Evolutionary conservation across 2,329 filamentous ascomycete species (phyloP).

Genomic region (Alternaria arborescens): DNA sequence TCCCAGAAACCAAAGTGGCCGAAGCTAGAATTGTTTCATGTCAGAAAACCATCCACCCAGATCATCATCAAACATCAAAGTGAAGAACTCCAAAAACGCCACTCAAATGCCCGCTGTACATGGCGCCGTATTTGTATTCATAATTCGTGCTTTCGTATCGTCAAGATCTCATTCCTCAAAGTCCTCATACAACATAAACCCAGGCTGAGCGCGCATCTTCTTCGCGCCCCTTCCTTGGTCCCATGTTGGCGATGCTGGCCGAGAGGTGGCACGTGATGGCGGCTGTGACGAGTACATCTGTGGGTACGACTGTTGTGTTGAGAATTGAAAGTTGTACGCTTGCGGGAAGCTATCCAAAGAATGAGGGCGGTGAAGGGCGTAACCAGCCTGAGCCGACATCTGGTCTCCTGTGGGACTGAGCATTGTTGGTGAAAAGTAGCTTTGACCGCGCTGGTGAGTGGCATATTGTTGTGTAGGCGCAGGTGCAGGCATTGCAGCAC

Average conservation of each 20-base stretch:
- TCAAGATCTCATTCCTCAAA: slow-evolving; percentile 22
- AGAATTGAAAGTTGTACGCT: slow-evolving; percentile 29
- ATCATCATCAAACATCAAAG: slow-evolving; percentile 6
- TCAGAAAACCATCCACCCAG: slow-evolving; percentile 1
- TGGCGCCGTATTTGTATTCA: slow-evolving; percentile 18
- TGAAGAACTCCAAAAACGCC: slow-evolving; percentile 22
- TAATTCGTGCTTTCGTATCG: slow-evolving; percentile 30
- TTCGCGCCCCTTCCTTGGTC: slow-evolving; percentile 35
- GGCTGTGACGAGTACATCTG: slow-evolving; percentile 39
- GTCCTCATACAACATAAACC: slow-evolving; percentile 32
- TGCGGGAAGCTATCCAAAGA: slow-evolving; percentile 38
- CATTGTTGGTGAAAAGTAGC: slow-evolving; percentile 31
- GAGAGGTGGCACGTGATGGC: slow-evolving; percentile 31
- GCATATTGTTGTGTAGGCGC: slow-evolving; percentile 21
- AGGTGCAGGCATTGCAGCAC: slow-evolving; percentile 16
- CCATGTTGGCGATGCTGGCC: slow-evolving; percentile 43
- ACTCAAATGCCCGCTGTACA: slow-evolving; percentile 22
- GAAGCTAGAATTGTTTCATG: slow-evolving; percentile 3
- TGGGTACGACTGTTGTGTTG: slow-evolving; percentile 29
- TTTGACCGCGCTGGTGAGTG: slow-evolving; percentile 32
- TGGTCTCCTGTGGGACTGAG: slow-evolving; percentile 34
- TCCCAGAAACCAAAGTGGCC: slow-evolving; percentile 10
- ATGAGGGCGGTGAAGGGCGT: slow-evolving; percentile 34
- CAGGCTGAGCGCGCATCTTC: slow-evolving; percentile 30
- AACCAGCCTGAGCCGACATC: slow-evolving; percentile 22